Percentiles rank a stretch among this genome's conserved stretches.
phyloP scores from a whole-genome alignment of 176 grass and related monocot genomes.

The Miscanthus lutarioriparius region DNA sequence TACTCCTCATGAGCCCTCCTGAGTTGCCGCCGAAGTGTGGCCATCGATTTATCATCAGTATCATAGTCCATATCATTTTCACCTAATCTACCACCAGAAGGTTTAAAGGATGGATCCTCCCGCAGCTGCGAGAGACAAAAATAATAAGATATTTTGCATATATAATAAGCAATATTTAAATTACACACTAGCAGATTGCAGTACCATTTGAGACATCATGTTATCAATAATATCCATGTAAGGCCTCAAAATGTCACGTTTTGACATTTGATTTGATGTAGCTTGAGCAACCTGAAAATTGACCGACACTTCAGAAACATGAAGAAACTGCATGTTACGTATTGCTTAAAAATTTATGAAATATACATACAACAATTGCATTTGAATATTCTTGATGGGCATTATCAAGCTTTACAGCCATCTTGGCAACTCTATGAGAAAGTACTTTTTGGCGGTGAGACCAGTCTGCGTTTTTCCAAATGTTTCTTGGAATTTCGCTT shows the following conservation, averaged over 20 bases:
- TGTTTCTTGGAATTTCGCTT: constrained; percentile 96
- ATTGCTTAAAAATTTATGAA: constrained; percentile 19
- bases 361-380: constrained; percentile 86
- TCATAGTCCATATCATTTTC: constrained; percentile 99
- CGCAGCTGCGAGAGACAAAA: constrained; percentile 54
- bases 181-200: constrained; percentile 27
- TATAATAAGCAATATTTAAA: neutral
- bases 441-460: constrained; percentile 88
- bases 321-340: neutral
- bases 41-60: constrained; percentile 99
- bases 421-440: constrained; percentile 88
- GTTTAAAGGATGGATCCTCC: constrained; percentile 94
- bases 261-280: constrained; percentile 99
- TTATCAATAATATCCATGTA: constrained; percentile 98
- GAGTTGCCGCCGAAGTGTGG: constrained; percentile 85
- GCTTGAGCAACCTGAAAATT: constrained; percentile 91
- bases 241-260: constrained; percentile 88
- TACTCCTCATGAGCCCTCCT: constrained; percentile 96
- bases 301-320: constrained; percentile 19
- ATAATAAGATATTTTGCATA: constrained; percentile 24
- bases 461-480: constrained; percentile 96
- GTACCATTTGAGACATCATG: constrained; percentile 96
- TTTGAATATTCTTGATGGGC: constrained; percentile 99
- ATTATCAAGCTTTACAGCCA: constrained; percentile 96
- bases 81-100: constrained; percentile 93